A percentile compares a stretch with the other conserved stretches of the same genome.
Evolutionary conservation across 495 filamentous ascomycete genomes (phyloP).

Genomic region (Talaromyces ruber): DNA sequence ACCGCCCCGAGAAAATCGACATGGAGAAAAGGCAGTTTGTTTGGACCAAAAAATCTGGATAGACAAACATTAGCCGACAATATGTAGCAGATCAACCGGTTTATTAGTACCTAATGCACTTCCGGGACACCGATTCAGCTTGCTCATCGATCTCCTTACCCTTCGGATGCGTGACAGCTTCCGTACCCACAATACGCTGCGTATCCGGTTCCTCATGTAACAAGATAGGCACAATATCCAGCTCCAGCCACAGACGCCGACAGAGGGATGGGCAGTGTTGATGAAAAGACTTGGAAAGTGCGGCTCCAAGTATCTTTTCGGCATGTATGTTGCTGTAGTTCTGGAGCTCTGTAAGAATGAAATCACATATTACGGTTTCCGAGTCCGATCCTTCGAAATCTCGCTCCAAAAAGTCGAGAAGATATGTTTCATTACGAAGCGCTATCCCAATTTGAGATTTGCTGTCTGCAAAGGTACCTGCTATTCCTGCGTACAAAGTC

Average conservation of each 20-base stretch:
- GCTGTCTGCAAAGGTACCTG: neutral
- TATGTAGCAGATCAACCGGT: neutral
- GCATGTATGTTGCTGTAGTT: neutral
- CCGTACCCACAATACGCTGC: neutral
- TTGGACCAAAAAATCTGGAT: neutral
- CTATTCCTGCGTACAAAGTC: neutral
- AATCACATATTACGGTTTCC: neutral
- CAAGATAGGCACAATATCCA: neutral
- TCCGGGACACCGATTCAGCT: neutral
- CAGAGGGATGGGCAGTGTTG: neutral
- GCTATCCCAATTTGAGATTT: neutral
- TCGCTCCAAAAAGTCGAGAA: neutral
- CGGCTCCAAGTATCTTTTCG: neutral
- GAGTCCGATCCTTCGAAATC: neutral
- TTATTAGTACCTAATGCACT: neutral
- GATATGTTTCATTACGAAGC: neutral
- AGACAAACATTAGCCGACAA: neutral
- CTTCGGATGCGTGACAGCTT: neutral
- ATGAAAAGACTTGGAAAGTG: neutral
- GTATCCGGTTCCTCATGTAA: neutral
- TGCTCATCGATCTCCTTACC: neutral
- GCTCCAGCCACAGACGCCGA: neutral
- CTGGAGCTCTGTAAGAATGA: neutral
- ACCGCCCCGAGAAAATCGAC: neutral
- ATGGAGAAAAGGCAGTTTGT: neutral